A percentile compares a stretch with the other conserved stretches of the same genome.
phyloP scores from a whole-genome alignment of 192 early-diverging fungal genomes.

The Backusella liffmaniae region DNA sequence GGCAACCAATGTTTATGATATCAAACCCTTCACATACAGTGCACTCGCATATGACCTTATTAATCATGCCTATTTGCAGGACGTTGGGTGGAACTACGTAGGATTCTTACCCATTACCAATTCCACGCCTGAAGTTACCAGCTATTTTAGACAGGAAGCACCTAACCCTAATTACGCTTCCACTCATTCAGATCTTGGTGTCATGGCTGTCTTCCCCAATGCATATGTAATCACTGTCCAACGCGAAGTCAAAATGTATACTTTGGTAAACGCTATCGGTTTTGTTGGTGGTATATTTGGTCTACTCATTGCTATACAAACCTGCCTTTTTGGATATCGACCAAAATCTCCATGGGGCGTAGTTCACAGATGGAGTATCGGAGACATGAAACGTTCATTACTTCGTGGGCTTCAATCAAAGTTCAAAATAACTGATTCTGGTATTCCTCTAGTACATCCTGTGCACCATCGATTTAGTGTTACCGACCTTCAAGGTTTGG shows the following conservation, averaged over 20 bases:
- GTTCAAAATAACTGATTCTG: slow-evolving; percentile 33
- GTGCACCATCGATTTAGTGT: slow-evolving; percentile 36
- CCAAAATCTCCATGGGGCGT: slow-evolving; percentile 37
- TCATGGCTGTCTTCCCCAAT: slow-evolving; percentile 15
- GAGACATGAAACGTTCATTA: slow-evolving; percentile 31
- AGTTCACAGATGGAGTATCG: slow-evolving; percentile 34
- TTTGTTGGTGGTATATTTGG: slow-evolving; percentile 36
- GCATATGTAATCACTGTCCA: slow-evolving; percentile 7
- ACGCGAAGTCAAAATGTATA: slow-evolving; percentile 36
- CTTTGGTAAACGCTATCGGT: slow-evolving; percentile 33
- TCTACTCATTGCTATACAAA: slow-evolving; percentile 24
- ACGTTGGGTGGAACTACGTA: slow-evolving; percentile 34
- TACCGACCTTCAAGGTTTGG: slow-evolving; percentile 13
- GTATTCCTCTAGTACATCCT: slow-evolving; percentile 38
- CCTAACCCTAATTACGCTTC: slow-evolving; percentile 29
- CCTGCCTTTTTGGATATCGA: slow-evolving; percentile 35
- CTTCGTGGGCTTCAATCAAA: slow-evolving; percentile 34
- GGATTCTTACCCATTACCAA: slow-evolving; percentile 36
- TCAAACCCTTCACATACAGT: slow-evolving; percentile 30
- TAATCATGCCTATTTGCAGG: slow-evolving; percentile 27
- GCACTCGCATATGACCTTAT: slow-evolving; percentile 25
- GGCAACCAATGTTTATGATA: slow-evolving; percentile 25
- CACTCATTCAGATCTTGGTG: slow-evolving; percentile 28
- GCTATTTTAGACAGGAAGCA: slow-evolving; percentile 26
- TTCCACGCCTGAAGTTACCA: slow-evolving; percentile 25